Evolutionary conservation across 2,329 filamentous ascomycete species (phyloP), one percentile per base, ranked within the genome.

Genomic region (Colletotrichum aenigma): DNA sequence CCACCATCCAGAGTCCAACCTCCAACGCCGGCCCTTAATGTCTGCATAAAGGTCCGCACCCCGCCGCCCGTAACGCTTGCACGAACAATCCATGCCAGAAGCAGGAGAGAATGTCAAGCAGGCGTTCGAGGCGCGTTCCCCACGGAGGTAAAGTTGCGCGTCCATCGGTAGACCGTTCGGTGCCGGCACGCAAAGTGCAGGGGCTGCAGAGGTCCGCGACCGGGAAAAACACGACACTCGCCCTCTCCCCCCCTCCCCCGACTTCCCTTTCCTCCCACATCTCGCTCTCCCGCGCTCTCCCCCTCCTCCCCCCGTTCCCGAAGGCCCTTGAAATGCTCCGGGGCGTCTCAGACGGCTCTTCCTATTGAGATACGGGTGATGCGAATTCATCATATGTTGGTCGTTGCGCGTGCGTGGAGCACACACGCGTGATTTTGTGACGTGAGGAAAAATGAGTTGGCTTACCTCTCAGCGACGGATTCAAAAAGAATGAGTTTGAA

Each of bases 271-370:
- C n/a, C 43, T 52, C 2, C n/a, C 43, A 21, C n/a, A 6, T 52
- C 43, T 12, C 43, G n/a, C 43, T 52, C 43, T 21, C 43, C 43
- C 43, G n/a, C 58, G 7, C 28, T 61, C n/a, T 24, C 30, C 28
- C n/a, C 15, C 30, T 12, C 36, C 36, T 38, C 7, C 36, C 28
- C 58, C 30, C 18, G n/a, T 30, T n/a, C 28, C 58, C 58, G n/a
- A 48, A 66, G 15, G 24, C 10, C 34, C 28, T 38, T 70, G 56
- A 30, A 34, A 58, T 62, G 58, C 61, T 62, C 70, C 74, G 70
- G 74, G 74, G 74, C 74, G 85, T 87, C 85, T 87, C 81, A 87
- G 84, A 87, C 85, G 85, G 85, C 85, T 87, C 85, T 87, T 87
- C 85, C 85, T 87, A 85, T 82, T 80, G 82, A 79, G 79, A 78